Base-by-base conservation (phyloP, 1,139 yeast species). In the Candida freyschussii region DNA sequence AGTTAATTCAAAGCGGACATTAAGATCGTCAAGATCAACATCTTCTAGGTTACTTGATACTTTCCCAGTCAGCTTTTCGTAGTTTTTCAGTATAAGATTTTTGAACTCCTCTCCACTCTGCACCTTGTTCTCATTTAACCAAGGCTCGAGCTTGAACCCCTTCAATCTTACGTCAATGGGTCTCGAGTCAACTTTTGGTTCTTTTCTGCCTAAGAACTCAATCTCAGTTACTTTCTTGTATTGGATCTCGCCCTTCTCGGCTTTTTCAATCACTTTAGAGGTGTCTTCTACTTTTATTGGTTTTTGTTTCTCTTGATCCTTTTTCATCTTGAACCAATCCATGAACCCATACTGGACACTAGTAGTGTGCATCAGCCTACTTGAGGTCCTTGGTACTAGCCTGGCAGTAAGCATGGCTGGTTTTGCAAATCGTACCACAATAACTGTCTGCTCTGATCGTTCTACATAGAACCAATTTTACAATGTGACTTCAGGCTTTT, bases 1-100 rank as follows among this genome's bases (percentile, higher is more conserved):
- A 26, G 76, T 55, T 29, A 76, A 64, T 17, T 61, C 52, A 52
- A 86, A 84, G 52, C 94, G 69, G 36, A 63, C 55, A n/a, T 57
- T 45, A 37, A 84, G 63, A 50, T 81, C 78, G 28, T 61, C 55
- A 29, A 69, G 47, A 7, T 48, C 39, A 16, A 47, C 31, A 10
- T 51, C 48, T 2, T 37, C 30, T 15, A 50, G 37, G 3, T 33
- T 27, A 5, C 33, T 20, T 8, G 37, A 27, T 4, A 37, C 24
- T 8, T 33, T 26, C 2, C 37, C 40, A 6, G 40, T 36, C 3
- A 47, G 23, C 14, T 45, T 42, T 11, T 50, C 48, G 37, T 50
- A 56, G 3, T 53, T 39, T 3, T 49, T 40, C 2, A 50, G 22
- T 24, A 64, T 41, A 10, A 60, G 29, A 13, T 50, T 33, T 17